These are phyloP conservation scores for Aspergillus thermomutatus DNA, from an alignment of 2,329 filamentous ascomycete species.

Conservation along the genomic window DNA sequence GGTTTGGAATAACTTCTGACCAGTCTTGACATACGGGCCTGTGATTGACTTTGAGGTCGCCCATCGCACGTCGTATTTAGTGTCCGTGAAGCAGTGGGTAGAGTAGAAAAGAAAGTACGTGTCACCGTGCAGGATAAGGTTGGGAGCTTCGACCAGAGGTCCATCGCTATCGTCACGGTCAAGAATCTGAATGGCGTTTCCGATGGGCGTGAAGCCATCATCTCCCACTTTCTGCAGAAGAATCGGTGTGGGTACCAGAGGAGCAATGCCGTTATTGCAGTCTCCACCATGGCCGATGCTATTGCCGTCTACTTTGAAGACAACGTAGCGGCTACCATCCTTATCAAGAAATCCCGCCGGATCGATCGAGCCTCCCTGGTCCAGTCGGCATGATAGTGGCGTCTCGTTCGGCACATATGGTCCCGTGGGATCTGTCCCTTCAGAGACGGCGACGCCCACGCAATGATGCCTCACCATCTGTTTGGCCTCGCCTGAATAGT, in stretches of 20 bases:
- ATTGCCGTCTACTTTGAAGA: conserved; percentile 68
- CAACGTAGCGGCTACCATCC: conserved; percentile 55
- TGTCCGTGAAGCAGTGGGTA: conserved; percentile 55
- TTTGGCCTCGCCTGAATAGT: conserved; percentile 53
- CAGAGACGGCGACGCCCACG: conserved; percentile 55
- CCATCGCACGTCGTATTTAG: conserved; percentile 59
- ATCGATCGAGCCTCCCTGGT: conserved; percentile 61
- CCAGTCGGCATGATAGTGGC: conserved; percentile 53
- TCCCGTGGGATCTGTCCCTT: conserved; percentile 41
- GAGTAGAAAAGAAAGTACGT: conserved; percentile 62
- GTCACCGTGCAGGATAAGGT: conserved; percentile 43
- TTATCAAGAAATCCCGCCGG: conserved; percentile 57
- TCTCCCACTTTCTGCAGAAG: conserved; percentile 38
- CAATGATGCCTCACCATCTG: conserved; percentile 49
- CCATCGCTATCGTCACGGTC: conserved; percentile 63
- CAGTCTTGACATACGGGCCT: conserved; percentile 38
- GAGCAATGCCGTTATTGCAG: conserved; percentile 45
- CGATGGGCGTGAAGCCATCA: conserved; percentile 53
- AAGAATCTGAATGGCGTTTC: conserved; percentile 54
- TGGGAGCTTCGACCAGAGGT: conserved; percentile 61
- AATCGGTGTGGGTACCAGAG: conserved; percentile 36
- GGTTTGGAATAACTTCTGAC: conserved; percentile 32
- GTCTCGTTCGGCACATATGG: conserved; percentile 50
- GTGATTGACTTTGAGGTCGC: conserved; percentile 45
- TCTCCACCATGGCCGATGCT: conserved; percentile 46